Percentiles rank a stretch among this genome's conserved stretches.
Evolutionary conservation across 306 rosid species (phyloP).

Genomic region (Quercus agrifolia): DNA sequence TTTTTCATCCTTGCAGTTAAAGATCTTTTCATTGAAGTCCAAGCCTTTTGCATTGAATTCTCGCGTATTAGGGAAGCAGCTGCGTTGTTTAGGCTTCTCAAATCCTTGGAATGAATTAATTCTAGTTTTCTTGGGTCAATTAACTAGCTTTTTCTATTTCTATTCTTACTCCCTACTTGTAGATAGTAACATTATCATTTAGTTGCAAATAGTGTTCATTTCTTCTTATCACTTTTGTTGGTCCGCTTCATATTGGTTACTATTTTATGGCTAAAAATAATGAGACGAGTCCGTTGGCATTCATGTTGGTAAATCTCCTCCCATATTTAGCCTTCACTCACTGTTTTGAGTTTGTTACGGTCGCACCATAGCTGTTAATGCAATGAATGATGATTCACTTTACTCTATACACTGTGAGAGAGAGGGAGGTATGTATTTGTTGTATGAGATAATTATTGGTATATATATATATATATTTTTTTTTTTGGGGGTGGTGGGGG

Average conservation of each 20-base stretch:
- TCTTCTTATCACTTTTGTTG: background rate
- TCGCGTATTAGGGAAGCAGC: conserved; percentile 94
- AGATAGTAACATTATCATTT: background rate
- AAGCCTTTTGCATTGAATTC: conserved; percentile 93
- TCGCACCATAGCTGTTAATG: too few relatives aligned
- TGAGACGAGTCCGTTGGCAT: background rate
- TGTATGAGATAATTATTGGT: too few relatives aligned
- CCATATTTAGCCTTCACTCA: background rate
- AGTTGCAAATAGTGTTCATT: background rate
- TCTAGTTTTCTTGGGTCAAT: background rate
- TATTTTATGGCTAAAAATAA: background rate
- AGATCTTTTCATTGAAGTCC: conserved; percentile 91
- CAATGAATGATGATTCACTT: too few relatives aligned
- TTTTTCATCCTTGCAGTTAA: conserved; percentile 51
- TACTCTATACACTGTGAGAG: too few relatives aligned
- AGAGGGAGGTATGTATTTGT: too few relatives aligned
- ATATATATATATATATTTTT: too few relatives aligned
- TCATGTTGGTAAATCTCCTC: background rate
- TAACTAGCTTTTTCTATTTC: background rate
- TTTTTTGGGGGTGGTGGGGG: too few relatives aligned
- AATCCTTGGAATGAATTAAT: conserved; percentile 62
- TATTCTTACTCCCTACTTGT: background rate
- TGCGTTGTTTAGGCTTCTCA: conserved; percentile 85
- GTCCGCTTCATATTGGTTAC: background rate
- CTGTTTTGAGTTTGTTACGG: too few relatives aligned